Conservation (phyloP, 2,329 filamentous ascomycete genomes). For the Alternaria arbusti region DNA sequence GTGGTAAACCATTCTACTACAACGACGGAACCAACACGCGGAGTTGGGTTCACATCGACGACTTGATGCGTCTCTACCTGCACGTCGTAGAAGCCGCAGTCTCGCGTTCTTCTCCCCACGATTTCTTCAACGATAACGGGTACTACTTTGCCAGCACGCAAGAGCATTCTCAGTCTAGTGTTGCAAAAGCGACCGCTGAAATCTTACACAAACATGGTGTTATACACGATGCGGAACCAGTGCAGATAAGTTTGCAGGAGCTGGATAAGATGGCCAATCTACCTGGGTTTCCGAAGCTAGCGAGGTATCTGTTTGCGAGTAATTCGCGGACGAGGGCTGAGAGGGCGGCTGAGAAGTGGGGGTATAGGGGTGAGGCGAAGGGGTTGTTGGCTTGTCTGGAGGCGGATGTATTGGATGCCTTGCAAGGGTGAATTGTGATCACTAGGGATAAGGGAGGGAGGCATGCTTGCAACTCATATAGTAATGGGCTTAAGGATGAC, state of each 20-base stretch:
- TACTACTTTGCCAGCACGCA: constrained; percentile 57
- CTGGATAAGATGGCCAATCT: constrained; percentile 34
- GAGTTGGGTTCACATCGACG: constrained; percentile 64
- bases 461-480: background rate
- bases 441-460: background rate
- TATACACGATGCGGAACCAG: constrained; percentile 28
- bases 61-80: constrained; percentile 62
- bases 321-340: constrained; percentile 65
- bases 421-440: background rate
- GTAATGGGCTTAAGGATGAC: background rate
- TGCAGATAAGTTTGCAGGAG: constrained; percentile 28
- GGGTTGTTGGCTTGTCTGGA: constrained; percentile 55
- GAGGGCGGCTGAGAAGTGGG: constrained; percentile 60
- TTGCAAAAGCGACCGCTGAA: constrained; percentile 31
- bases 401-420: constrained; percentile 29
- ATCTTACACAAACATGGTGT: constrained; percentile 36
- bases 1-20: constrained; percentile 58
- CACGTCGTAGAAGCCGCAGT: constrained; percentile 62
- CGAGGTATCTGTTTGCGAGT: constrained; percentile 48
- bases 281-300: constrained; percentile 27
- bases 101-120: constrained; percentile 28
- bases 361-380: constrained; percentile 60
- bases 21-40: constrained; percentile 62
- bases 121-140: constrained; percentile 62
- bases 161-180: constrained; percentile 37